Percentiles rank a stretch among this genome's conserved stretches.
Conservation (phyloP, 495 filamentous ascomycete species). For the Physcia stellaris region DNA sequence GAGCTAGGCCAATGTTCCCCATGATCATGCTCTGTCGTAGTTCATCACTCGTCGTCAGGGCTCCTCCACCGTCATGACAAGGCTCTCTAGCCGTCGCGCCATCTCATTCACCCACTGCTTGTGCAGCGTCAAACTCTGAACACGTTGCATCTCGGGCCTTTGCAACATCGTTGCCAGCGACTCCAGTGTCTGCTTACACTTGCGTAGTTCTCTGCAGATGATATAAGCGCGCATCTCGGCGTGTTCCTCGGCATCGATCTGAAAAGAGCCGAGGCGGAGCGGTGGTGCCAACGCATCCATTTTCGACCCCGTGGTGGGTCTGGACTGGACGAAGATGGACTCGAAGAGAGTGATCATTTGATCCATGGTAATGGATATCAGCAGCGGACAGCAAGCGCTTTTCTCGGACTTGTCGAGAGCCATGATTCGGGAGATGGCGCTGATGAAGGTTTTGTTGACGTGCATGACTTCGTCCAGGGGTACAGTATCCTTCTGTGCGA, state of each 20-base stretch:
- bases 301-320: neutral
- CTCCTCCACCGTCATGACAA: neutral
- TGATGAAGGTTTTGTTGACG: neutral
- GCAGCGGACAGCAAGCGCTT: neutral
- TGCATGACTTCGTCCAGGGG: neutral
- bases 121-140: neutral
- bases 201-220: neutral
- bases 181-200: neutral
- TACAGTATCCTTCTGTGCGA: neutral
- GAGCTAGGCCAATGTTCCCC: too few relatives aligned
- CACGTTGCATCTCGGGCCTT: neutral
- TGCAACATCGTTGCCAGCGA: neutral
- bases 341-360: neutral
- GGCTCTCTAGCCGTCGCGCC: neutral
- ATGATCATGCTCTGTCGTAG: too few relatives aligned
- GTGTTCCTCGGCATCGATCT: neutral
- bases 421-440: neutral
- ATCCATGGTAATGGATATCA: neutral
- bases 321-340: neutral
- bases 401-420: neutral
- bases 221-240: neutral
- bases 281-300: neutral
- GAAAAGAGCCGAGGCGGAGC: neutral
- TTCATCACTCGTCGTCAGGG: too few relatives aligned
- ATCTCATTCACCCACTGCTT: neutral